phyloP scores from a whole-genome alignment of 805 yeast genomes.

The Brettanomyces custersianus region DNA sequence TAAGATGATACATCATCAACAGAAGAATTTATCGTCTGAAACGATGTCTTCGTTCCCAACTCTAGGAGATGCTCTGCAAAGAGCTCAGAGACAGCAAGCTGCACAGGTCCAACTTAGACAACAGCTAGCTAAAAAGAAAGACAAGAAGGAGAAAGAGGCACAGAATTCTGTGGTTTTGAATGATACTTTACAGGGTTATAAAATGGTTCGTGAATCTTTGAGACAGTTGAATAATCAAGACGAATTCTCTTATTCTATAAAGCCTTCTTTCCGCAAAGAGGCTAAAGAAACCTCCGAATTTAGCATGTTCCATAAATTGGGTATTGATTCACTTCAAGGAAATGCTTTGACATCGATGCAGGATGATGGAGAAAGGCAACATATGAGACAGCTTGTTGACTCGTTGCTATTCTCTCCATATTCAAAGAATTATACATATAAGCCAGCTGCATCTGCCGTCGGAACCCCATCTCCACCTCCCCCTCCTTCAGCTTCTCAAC shows the following conservation, averaged over 20 bases:
- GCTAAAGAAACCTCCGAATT: constrained; percentile 5
- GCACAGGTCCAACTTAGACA: constrained; percentile 24
- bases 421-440: constrained; percentile 23
- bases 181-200: constrained; percentile 17
- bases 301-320: constrained; percentile 17
- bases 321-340: constrained; percentile 10
- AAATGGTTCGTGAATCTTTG: constrained; percentile 18
- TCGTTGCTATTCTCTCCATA: constrained; percentile 25
- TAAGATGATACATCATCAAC: constrained; percentile 12
- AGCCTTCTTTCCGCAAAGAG: constrained; percentile 14
- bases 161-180: constrained; percentile 13
- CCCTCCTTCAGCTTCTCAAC: constrained; percentile 3
- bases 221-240: constrained; percentile 17
- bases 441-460: constrained; percentile 7
- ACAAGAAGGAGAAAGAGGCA: constrained; percentile 20
- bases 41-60: constrained; percentile 43
- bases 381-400: constrained; percentile 21
- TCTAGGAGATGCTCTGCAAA: constrained; percentile 20
- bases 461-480: constrained; percentile 1
- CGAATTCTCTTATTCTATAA: constrained; percentile 17
- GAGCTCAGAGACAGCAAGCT: constrained; percentile 11
- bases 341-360: constrained; percentile 6
- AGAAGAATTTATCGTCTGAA: constrained; percentile 20
- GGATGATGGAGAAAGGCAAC: constrained; percentile 14
- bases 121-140: constrained; percentile 16